Base-by-base conservation (phyloP, 2,329 filamentous ascomycete genomes). In the Fusarium sp. region DNA sequence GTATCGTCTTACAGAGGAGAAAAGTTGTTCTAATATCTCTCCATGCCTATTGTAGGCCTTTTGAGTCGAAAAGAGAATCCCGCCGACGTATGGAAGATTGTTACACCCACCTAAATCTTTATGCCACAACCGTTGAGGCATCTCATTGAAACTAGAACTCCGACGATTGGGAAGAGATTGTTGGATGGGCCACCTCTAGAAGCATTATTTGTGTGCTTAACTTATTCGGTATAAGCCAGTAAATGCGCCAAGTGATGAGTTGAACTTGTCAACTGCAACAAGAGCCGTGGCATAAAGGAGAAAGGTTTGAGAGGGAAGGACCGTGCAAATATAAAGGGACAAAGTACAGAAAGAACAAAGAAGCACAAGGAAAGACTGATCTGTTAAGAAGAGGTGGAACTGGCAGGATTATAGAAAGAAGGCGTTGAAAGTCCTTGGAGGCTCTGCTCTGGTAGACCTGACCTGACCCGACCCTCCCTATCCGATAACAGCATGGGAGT, bases 401-500 rank as follows among this genome's bases (percentile, higher is more conserved):
- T 32, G 42, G 51, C 20, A 49, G 27, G 45, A 53, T 27, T 59
- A 15, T 14, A 34, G 50, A 50, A 45, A 25, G 34, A 61, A 58
- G 29, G n/a, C 27, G 32, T 38, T 38, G 34, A n/a, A 38, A 38
- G 18, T 38, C 34, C 18, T 38, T 38, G 10, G 34, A 38, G 34
- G 34, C 18, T 38, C 34, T 38, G 16, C 34, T 38, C 10, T n/a
- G 34, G 34, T 38, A 38, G 18, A 38, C 18, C 34, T 24, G 34
- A 46, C 12, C 20, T 9, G 27, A 29, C 27, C 27, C 27, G 27
- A 29, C 27, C 27, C 27, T 29, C 20, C 20, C 16, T 32, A 22
- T 44, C 15, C 42, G 45, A 32, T 53, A 46, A 64, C 40, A 52
- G 24, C 12, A 78, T 79, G 72, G 61, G 75, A 44, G 71, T 76